Base-by-base conservation (phyloP, 306 rosid species). In the Datisca glomerata region DNA sequence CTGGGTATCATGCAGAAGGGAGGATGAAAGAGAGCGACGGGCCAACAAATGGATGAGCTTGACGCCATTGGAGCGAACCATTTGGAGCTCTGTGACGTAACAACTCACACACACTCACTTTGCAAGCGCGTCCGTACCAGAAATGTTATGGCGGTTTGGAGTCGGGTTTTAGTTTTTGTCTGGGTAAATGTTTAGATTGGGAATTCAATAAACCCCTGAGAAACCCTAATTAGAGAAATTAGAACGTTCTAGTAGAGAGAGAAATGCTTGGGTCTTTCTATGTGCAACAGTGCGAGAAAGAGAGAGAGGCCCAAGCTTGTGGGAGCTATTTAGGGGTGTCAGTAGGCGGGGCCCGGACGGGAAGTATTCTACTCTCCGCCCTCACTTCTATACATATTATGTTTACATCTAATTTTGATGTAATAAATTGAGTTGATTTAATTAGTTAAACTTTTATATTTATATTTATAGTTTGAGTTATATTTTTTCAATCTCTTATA, bases 31-130 rank as follows among this genome's bases (percentile, higher is more conserved):
- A 20, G 80, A 53, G 50, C 74, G 78, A 59, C 81, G 83, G 48
- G 79, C 64, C 47, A 73, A 56, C 49, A 67, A 63, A 36, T 60
- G 49, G 18, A 75, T 19, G 48, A 89, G 64, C 45, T 45, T 65
- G 65, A 58, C 48, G 55, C 86, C 79, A 49, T 69, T 60, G 55
- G 83, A 72, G 75, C 81, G 74, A 74, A 70, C 91, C 98, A 89
- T 89, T 57, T 47, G 70, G 67, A 18, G 19, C 33, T 42, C 4
- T 16, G 48, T 18, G 46, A 28, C 24, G 24, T 25, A 39, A 32
- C 14, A 2, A 21, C 21, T 12, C 15, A 16, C 12, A 18, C 25
- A 2, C 32, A 7, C 47, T 51, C 38, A 1, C 45, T 5, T 12
- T 17, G 51, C 19, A 47, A 11, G 14, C 24, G 1, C 8, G 21